Evolutionary conservation across 306 rosid species (phyloP), one percentile per base, ranked within the genome.

Genomic region (Aeschynomene evenia): DNA sequence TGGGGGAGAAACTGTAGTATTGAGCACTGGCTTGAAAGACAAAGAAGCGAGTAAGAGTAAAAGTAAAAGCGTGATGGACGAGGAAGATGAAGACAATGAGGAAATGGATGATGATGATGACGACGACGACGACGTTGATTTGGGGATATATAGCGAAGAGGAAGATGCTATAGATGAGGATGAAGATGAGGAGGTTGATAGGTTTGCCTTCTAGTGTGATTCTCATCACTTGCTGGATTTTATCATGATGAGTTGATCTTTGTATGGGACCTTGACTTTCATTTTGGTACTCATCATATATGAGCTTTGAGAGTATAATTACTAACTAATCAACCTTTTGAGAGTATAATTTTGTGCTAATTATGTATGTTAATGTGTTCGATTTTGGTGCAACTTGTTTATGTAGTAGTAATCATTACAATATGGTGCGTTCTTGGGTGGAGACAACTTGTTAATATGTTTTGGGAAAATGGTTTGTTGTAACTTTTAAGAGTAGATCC

Each of bases 1-100:
- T 0, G 51, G 79, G 42, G 96, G 91, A 37, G 81, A 77, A 81
- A 85, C 83, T 10, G 96, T 87, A 70, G 86, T 84, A 28, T 74
- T 90, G 87, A 93, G 84, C 90, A 86, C 90, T 19, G 89, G 96
- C 55, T 80, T 86, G 80, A 93, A 90, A 80, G 84, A 78, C 75
- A 79, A 56, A 78, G 72, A 63, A 40, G 56, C 66, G 43, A 67
- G 64, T 43, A 85, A 76, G 43, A 67, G 64, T 43, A 85, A 76
- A 81, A 74, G 74, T 43, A 88, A 66, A 80, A 75, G 69, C 64
- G 63, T 52, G 76, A 84, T 85, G 87, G 83, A 70, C 5, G 85
- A 76, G 55, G 88, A 83, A 1, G 81, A 78, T 4, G 83, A 72
- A 24, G 84, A 74, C 16, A 82, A 75, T 5, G 82, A 72, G 0